Evolutionary conservation across 2,329 filamentous ascomycete genomes (phyloP).

Genomic region (Leptographium wingfieldii): DNA sequence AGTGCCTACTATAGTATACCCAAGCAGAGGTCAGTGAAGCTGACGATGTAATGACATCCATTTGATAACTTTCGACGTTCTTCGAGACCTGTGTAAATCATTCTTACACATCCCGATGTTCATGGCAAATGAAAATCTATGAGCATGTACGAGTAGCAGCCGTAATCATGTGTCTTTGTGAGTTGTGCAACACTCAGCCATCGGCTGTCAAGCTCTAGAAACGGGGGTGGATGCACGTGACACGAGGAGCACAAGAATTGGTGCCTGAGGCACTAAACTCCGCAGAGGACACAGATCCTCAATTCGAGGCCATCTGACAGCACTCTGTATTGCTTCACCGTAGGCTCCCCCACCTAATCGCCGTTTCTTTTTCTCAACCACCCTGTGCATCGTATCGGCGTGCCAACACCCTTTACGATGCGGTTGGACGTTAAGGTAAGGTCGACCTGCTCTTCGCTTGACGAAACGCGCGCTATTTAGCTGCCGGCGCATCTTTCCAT

Average conservation of each 20-base stretch:
- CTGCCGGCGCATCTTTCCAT: not conserved
- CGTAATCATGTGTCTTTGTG: too few species aligned
- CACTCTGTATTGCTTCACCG: constrained; percentile 1
- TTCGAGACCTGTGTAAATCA: too few species aligned
- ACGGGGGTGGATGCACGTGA: not conserved
- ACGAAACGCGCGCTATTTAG: not conserved
- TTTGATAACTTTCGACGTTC: too few species aligned
- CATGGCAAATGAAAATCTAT: too few species aligned
- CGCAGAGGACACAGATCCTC: constrained; percentile 5
- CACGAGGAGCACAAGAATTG: not conserved
- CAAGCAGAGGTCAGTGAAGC: too few species aligned
- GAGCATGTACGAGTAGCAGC: too few species aligned
- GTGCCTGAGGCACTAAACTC: constrained; percentile 4
- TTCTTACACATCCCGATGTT: too few species aligned
- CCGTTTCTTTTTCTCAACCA: not conserved
- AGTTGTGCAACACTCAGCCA: too few species aligned
- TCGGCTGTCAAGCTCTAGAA: too few species aligned
- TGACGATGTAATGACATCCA: too few species aligned
- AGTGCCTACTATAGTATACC: too few species aligned
- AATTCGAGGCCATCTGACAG: not conserved
- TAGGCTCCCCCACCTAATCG: not conserved
- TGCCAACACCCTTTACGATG: constrained; percentile 11
- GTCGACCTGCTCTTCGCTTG: not conserved
- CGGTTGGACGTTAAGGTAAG: constrained; percentile 14
- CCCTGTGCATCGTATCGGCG: not conserved